Conservation (phyloP, 768 basidiomycete species). For the Auricularia sp. region DNA sequence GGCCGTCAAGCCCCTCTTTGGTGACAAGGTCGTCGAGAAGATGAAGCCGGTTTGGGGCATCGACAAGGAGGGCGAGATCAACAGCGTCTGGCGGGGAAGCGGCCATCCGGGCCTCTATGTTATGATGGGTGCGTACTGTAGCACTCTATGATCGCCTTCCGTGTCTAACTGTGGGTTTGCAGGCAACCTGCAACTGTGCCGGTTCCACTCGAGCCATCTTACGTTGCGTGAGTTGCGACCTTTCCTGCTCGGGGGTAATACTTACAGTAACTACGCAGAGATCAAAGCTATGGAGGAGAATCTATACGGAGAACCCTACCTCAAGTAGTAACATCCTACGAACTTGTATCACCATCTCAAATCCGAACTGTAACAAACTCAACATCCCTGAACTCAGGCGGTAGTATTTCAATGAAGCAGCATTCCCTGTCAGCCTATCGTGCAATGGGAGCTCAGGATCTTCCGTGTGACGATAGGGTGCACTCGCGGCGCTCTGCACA, state of each 20-base stretch:
- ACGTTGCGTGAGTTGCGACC: constrained; percentile 44
- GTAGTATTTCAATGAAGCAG: no score
- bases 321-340: not conserved
- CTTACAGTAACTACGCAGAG: constrained; percentile 30
- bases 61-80: constrained; percentile 53
- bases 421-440: no score
- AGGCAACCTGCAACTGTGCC: constrained; percentile 50
- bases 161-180: not conserved
- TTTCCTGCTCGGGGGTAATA: constrained; percentile 3
- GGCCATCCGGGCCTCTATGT: constrained; percentile 47
- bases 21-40: constrained; percentile 33
- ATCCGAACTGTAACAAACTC: no score
- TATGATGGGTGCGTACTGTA: constrained; percentile 20
- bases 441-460: no score
- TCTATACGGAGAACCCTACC: constrained; percentile 17
- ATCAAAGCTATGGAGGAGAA: constrained; percentile 59
- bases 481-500: no score
- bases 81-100: constrained; percentile 39
- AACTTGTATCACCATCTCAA: no score
- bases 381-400: no score
- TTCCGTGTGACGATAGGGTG: no score
- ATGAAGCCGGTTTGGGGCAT: constrained; percentile 56
- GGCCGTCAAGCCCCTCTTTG: constrained; percentile 35
- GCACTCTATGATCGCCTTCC: not conserved
- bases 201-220: constrained; percentile 60